Conservation (phyloP, 1,139 yeast species). For the Suhomyces bokatorum region DNA sequence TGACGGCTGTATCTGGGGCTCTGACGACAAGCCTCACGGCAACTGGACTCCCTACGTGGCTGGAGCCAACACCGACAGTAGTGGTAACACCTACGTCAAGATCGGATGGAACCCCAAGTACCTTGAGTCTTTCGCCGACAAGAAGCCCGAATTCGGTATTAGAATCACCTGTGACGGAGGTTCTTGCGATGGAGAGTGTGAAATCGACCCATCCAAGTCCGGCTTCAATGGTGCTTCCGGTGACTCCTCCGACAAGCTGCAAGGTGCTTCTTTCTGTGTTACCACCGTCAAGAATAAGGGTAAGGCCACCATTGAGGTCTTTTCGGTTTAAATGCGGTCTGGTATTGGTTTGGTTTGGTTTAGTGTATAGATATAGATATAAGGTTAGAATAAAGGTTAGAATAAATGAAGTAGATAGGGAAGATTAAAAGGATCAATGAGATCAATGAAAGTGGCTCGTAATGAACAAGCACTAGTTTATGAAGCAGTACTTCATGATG, state of each 20-base stretch:
- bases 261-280: slow-evolving; percentile 75
- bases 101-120: slow-evolving; percentile 91
- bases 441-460: no score
- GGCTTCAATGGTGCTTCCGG: slow-evolving; percentile 58
- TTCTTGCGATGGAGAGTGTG: slow-evolving; percentile 76
- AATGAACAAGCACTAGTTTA: no score
- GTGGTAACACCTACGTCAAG: slow-evolving; percentile 72
- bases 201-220: slow-evolving; percentile 67
- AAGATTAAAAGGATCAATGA: no score
- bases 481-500: no score
- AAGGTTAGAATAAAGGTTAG: no score
- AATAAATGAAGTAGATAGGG: no score
- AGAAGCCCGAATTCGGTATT: slow-evolving; percentile 68
- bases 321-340: slow-evolving; percentile 21
- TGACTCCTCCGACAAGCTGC: slow-evolving; percentile 51
- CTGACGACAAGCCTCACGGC: slow-evolving; percentile 64
- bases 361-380: no score
- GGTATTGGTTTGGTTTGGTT: not conserved
- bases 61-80: slow-evolving; percentile 75
- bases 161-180: slow-evolving; percentile 68
- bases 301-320: slow-evolving; percentile 72
- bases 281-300: slow-evolving; percentile 70
- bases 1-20: slow-evolving; percentile 88
- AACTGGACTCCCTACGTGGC: slow-evolving; percentile 95
- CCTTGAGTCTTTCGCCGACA: slow-evolving; percentile 57